Evolutionary conservation across 2,329 filamentous ascomycete species (phyloP).

Genomic region (Xylaria multiplex): DNA sequence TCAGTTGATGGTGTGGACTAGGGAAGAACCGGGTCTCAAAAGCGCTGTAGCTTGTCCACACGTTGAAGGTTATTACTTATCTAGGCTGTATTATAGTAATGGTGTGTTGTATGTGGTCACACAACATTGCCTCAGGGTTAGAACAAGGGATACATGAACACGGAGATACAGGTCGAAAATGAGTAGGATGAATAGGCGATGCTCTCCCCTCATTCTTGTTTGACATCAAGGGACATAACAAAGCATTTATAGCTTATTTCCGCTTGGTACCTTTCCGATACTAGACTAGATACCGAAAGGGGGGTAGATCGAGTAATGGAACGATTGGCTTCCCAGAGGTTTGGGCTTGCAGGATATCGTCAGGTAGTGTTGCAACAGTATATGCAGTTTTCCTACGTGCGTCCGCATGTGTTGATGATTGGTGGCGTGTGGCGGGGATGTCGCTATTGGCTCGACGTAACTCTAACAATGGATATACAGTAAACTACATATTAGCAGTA

Average conservation of each 20-base stretch:
- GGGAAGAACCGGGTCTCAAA: background rate
- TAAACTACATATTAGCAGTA: too few species aligned
- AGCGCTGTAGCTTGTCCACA: background rate
- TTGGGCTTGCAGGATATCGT: conserved; percentile 33
- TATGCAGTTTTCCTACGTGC: conserved; percentile 25
- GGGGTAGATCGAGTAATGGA: background rate
- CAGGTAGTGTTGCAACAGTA: conserved; percentile 28
- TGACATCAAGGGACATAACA: conserved; percentile 14
- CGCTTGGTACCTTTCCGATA: conserved; percentile 17
- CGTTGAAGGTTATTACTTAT: background rate
- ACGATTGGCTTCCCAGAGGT: conserved; percentile 31
- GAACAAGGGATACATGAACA: background rate
- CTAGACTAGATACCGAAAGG: background rate
- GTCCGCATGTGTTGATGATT: conserved; percentile 20
- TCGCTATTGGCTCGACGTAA: conserved; percentile 10
- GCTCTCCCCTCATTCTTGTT: background rate
- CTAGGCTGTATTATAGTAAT: background rate
- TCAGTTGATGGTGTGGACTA: background rate
- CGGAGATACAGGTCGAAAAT: background rate
- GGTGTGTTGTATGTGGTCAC: too few species aligned
- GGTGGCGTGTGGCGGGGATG: conserved; percentile 9
- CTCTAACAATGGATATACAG: background rate
- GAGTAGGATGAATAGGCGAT: background rate
- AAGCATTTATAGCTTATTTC: conserved; percentile 20
- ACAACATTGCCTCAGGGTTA: too few species aligned